Percentiles rank a stretch among this genome's conserved stretches.
These are phyloP conservation scores for Nothopassalora personata DNA, from an alignment of 2,329 filamentous ascomycete species.

Conservation along the genomic window DNA sequence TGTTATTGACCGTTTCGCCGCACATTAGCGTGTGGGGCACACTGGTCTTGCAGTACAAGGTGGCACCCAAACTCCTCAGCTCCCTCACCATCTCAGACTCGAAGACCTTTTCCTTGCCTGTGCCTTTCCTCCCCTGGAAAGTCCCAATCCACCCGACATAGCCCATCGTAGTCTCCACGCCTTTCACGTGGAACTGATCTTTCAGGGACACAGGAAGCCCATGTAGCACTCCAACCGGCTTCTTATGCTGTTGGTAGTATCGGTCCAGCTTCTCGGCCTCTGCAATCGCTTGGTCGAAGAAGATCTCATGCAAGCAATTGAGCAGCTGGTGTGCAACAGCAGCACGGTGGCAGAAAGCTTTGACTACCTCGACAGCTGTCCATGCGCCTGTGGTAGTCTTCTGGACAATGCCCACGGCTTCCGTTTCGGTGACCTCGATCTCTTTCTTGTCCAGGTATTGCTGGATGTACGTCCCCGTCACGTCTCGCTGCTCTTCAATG, in stretches of 20 bases:
- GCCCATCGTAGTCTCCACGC: conserved; percentile 49
- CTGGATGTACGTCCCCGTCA: conserved; percentile 53
- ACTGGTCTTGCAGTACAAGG: conserved; percentile 53
- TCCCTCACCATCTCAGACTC: conserved; percentile 56
- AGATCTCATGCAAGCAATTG: conserved; percentile 44
- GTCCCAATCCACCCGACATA: conserved; percentile 63
- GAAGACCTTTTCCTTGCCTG: conserved; percentile 46
- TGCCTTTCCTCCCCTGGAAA: conserved; percentile 51
- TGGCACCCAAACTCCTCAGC: conserved; percentile 49
- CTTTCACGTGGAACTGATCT: conserved; percentile 47
- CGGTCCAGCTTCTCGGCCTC: conserved; percentile 40
- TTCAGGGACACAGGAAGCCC: conserved; percentile 46
- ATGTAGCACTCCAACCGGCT: conserved; percentile 43
- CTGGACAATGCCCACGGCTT: conserved; percentile 52
- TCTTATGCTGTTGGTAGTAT: conserved; percentile 34
- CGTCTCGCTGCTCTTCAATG: conserved; percentile 49
- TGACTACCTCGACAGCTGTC: conserved; percentile 52
- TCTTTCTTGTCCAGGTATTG: conserved; percentile 51
- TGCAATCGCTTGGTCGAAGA: conserved; percentile 43
- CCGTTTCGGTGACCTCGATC: conserved; percentile 57
- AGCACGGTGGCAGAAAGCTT: conserved; percentile 53
- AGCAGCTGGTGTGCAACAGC: conserved; percentile 49
- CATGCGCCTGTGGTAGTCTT: conserved; percentile 51
- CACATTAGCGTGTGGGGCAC: conserved; percentile 54
- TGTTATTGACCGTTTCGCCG: conserved; percentile 58